Base-by-base conservation (phyloP, 345 rosid species). In the Lepidium aucheri region DNA sequence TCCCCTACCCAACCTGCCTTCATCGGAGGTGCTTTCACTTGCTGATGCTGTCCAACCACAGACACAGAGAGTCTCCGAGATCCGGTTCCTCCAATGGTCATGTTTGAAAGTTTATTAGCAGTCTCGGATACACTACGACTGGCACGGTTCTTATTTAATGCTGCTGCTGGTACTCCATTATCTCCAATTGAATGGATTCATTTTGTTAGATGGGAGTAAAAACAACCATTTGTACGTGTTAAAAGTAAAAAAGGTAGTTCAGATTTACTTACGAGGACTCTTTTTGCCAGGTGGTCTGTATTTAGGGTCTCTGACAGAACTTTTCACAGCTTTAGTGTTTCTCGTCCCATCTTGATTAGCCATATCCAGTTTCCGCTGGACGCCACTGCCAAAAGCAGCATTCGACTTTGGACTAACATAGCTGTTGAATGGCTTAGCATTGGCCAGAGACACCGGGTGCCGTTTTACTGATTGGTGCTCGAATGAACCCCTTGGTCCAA, bases 211-310 rank as follows among this genome's bases (percentile, higher is more conserved):
- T 44, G 1, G 44, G 36, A 26, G 15, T 52, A 13, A 15, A 28
- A 38, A 46, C 42, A 73, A 51, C 35, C 30, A 42, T 28, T 5
- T 33, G 30, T 41, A 36, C 9, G 22, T 14, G 14, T n/a, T 57
- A 11, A 34, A 47, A 20, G 26, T 22, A 9, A n/a, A 6, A 40
- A 9, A 8, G n/a, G 11, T 15, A 4, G 13, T 20, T 58, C 17
- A 63, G 38, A 14, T 15, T 72, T 59, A 75, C 96, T 84, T 84
- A 94, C 99, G 47, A 70, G 89, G 86, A 66, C 83, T 87, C 68
- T 78, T 88, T 83, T 80, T 86, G 60, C 87, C 95, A 0, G 87
- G 95, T 35, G 89, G 89, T 50, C 71, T 90, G 76, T 90, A 90
- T 68, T 69, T 88, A 53, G 81, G 67, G 64, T 77, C 94, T 70